Evolutionary conservation across 306 rosid genomes (phyloP).

Genomic region (Corylus americana): DNA sequence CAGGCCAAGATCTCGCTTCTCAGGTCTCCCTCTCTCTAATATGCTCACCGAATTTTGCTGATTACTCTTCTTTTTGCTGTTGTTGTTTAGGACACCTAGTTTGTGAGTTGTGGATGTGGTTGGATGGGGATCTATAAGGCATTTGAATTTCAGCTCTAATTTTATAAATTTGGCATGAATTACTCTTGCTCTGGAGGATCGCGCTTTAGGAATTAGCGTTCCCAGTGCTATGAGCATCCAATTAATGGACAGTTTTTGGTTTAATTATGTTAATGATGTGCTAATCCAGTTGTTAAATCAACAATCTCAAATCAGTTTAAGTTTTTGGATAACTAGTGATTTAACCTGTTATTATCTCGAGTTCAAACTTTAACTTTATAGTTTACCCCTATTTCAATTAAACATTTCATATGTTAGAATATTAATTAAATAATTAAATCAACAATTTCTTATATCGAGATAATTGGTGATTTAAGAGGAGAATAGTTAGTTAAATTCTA

Average conservation of each 20-base stretch:
- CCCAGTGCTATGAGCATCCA: not conserved
- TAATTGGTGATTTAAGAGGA: not conserved
- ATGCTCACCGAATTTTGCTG: not conserved
- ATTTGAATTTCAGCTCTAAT: not conserved
- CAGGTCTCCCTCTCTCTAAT: slow-evolving; percentile 44
- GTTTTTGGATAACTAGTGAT: too few species aligned
- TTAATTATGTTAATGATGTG: not conserved
- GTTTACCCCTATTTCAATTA: too few species aligned
- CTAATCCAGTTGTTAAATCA: not conserved
- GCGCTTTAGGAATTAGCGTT: not conserved
- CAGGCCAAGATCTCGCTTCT: slow-evolving; percentile 48
- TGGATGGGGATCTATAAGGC: not conserved
- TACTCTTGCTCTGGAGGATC: not conserved
- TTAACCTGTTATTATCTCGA: too few species aligned
- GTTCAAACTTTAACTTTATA: too few species aligned
- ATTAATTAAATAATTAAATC: too few species aligned
- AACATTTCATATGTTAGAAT: too few species aligned
- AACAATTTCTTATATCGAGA: too few species aligned
- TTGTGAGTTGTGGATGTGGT: not conserved
- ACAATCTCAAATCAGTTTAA: too few species aligned
- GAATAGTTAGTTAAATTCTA: not conserved
- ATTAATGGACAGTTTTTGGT: not conserved
- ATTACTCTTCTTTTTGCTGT: not conserved
- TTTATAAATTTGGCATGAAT: not conserved
- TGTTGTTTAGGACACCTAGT: not conserved